These are phyloP conservation scores for Calamus simplicifolius DNA, from an alignment of 176 grass and related monocot genomes.

Conservation along the genomic window DNA sequence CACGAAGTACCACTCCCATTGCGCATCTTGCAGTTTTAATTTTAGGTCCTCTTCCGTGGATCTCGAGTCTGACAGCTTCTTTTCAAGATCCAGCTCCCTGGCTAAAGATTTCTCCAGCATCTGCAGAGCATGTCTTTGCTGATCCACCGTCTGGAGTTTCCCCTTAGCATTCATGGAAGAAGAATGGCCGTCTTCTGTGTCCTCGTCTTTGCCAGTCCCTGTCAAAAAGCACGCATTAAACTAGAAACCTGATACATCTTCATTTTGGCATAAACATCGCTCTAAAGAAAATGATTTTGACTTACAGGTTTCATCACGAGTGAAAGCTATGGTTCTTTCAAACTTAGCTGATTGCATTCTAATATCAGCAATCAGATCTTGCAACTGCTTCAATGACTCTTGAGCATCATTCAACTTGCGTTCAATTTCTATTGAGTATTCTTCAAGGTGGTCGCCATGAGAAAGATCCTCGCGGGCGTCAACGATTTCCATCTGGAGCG, in stretches of 20 bases:
- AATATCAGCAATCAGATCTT: constrained; percentile 66
- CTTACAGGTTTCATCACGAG: constrained; percentile 44
- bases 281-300: constrained; percentile 7
- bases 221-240: constrained; percentile 14
- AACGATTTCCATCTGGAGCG: constrained; percentile 53
- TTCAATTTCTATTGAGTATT: constrained; percentile 35
- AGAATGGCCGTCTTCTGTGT: constrained; percentile 37
- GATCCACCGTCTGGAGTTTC: constrained; percentile 34
- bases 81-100: constrained; percentile 84
- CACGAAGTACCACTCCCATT: constrained; percentile 52
- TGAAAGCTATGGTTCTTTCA: constrained; percentile 41
- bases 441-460: constrained; percentile 17
- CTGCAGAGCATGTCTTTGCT: constrained; percentile 65
- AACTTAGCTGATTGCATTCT: constrained; percentile 55
- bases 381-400: constrained; percentile 51
- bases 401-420: constrained; percentile 44
- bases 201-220: constrained; percentile 35
- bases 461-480: constrained; percentile 29
- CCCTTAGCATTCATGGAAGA: constrained; percentile 24
- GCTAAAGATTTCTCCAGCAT: constrained; percentile 86
- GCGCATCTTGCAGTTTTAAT: constrained; percentile 34
- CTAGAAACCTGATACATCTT: constrained; percentile 13
- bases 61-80: constrained; percentile 60
- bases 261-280: background rate
- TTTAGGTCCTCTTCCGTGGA: constrained; percentile 52